A percentile compares a stretch with the other conserved stretches of the same genome.
Evolutionary conservation across 1,284 basidiomycete species (phyloP).

Genomic region (Melampsora larici-populina): DNA sequence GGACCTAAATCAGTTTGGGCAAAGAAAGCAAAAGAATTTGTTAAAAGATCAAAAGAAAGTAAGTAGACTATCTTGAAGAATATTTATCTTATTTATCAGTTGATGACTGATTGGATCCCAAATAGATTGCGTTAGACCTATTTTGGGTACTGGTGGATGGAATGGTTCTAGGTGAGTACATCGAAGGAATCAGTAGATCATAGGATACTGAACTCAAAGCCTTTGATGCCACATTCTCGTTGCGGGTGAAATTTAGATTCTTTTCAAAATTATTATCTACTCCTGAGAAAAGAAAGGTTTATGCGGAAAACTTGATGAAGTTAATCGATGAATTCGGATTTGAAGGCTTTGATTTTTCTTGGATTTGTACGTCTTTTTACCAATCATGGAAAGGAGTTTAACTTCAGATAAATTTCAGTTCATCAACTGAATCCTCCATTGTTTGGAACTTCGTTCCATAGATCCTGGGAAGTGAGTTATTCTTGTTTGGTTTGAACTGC

Average conservation of each 20-base stretch:
- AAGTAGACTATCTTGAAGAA: not conserved
- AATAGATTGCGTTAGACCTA: not conserved
- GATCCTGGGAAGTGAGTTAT: not conserved
- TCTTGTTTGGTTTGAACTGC: not conserved
- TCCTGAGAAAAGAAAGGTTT: not conserved
- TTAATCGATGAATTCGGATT: not conserved
- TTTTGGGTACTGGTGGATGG: not conserved
- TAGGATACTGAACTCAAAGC: not conserved
- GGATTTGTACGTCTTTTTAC: not conserved
- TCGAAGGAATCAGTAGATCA: not conserved
- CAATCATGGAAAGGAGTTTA: not conserved
- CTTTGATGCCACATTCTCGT: not conserved
- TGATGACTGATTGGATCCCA: not conserved
- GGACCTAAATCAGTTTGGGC: not conserved
- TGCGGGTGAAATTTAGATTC: not conserved
- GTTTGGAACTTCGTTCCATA: not conserved
- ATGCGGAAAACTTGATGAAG: not conserved
- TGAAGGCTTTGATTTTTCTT: slow-evolving; percentile 1
- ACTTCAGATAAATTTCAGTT: not conserved
- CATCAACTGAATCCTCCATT: not conserved
- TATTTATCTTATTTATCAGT: not conserved
- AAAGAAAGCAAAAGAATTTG: not conserved
- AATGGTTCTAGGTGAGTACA: not conserved
- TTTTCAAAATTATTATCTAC: not conserved
- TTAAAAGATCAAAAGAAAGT: not conserved